phyloP scores from a whole-genome alignment of 345 rosid species.

The Carallia brachiata region DNA sequence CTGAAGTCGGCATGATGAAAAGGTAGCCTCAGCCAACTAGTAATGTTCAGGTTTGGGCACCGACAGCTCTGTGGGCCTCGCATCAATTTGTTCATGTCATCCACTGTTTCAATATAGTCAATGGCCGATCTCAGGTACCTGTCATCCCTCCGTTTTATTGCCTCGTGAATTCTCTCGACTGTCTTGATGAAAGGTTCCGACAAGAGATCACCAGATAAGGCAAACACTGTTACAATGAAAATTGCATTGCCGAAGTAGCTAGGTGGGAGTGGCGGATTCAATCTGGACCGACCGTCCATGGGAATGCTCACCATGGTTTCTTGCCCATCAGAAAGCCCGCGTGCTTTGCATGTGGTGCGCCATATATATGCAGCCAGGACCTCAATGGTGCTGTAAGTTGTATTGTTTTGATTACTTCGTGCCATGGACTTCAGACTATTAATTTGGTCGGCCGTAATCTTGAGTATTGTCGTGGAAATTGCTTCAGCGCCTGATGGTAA shows the following conservation, averaged over 20 bases:
- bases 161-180: neutral
- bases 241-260: constrained; percentile 11
- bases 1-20: constrained; percentile 15
- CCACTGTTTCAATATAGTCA: neutral
- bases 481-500: neutral
- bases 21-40: constrained; percentile 6
- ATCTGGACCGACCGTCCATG: neutral
- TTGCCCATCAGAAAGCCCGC: constrained; percentile 6
- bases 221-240: neutral
- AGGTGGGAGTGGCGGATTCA: constrained; percentile 8
- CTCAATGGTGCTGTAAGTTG: neutral
- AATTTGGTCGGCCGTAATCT: neutral
- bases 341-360: constrained; percentile 11
- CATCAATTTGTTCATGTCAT: neutral
- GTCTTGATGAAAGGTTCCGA: constrained; percentile 1
- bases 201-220: constrained; percentile 2
- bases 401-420: neutral
- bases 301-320: neutral
- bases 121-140: constrained; percentile 19
- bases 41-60: neutral
- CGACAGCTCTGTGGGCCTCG: neutral
- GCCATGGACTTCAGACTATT: neutral
- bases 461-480: neutral
- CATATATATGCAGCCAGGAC: constrained; percentile 11
- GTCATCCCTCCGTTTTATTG: constrained; percentile 9